Base-by-base conservation (phyloP, 2,329 filamentous ascomycete species). In the Pezicula carpinea region DNA sequence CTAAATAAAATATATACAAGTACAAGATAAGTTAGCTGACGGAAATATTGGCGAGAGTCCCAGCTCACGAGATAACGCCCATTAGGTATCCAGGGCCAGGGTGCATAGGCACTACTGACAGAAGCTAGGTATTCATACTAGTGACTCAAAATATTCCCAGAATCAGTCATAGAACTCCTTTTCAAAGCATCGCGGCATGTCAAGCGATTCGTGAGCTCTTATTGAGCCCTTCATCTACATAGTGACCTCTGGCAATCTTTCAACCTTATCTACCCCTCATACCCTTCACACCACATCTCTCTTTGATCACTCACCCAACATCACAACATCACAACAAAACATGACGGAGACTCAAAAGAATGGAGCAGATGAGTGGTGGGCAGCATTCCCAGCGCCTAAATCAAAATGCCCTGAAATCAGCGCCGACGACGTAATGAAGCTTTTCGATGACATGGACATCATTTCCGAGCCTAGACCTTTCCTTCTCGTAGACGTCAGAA, bases 401-500 rank as follows among this genome's bases (percentile, higher is more conserved):
- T 64, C 73, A 18, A 56, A 59, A 17, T 65, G 65, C n/a, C 53
- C 60, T 5, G 62, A 60, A 21, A 60, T 75, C 21, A 68, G 67
- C 13, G 61, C 66, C 0, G 61, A 66, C 6, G 66, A 73, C 23
- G 62, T 77, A 1, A 62, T 69, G 40, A 53, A 60, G 14, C 56
- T 72, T 6, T 65, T 77, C 8, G 67, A 73, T 44, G 63, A 66
- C 6, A 58, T 62, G 46, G 59, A 63, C 15, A 57, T 61, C 3
- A 62, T 58, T 13, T 56, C 59, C 6, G 56, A 55, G 1, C 55
- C 58, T 0, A 59, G 62, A 21, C 60, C 67, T 6, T 74, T 75
- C 39, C 59, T 77, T 15, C 61, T 78, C 3, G 71, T 80, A 11
- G 76, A 80, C 55, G 70, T 79, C n/a, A 70, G 76, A 15, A 67